These are phyloP conservation scores for Exophiala mesophila DNA, from an alignment of 2,329 filamentous ascomycete genomes.

Conservation along the genomic window DNA sequence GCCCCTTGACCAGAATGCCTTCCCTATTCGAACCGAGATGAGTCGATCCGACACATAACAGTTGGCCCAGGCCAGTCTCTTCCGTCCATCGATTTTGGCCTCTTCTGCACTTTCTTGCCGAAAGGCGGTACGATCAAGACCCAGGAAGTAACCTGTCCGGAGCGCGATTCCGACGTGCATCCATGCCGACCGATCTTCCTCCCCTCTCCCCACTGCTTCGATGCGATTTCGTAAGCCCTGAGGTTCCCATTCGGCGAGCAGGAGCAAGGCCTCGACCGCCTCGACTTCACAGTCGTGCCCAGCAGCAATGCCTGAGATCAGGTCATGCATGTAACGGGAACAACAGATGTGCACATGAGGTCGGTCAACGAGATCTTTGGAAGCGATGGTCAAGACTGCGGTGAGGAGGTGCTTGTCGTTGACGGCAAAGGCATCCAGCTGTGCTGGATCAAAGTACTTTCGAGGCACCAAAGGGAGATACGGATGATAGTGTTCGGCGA, in stretches of 20 bases:
- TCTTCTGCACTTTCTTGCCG: slow-evolving; percentile 56
- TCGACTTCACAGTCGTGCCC: slow-evolving; percentile 64
- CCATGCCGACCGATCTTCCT: slow-evolving; percentile 71
- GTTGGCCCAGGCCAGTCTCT: slow-evolving; percentile 63
- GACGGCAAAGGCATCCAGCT: slow-evolving; percentile 52
- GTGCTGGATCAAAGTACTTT: slow-evolving; percentile 52
- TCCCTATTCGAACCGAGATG: slow-evolving; percentile 66
- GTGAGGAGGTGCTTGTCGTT: slow-evolving; percentile 65
- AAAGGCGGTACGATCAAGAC: slow-evolving; percentile 64
- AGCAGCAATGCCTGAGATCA: slow-evolving; percentile 63
- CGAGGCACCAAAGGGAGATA: slow-evolving; percentile 65
- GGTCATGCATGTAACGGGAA: slow-evolving; percentile 63
- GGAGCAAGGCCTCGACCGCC: slow-evolving; percentile 63
- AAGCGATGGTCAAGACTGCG: slow-evolving; percentile 65
- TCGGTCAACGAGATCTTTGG: slow-evolving; percentile 63
- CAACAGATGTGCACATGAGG: slow-evolving; percentile 61
- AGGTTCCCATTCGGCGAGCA: slow-evolving; percentile 69
- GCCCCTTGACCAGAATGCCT: slow-evolving; percentile 69
- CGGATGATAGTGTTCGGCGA: slow-evolving; percentile 62
- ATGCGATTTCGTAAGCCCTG: slow-evolving; percentile 58
- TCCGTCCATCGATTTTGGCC: slow-evolving; percentile 56
- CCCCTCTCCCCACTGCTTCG: slow-evolving; percentile 62
- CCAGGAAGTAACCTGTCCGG: slow-evolving; percentile 64
- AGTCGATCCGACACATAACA: slow-evolving; percentile 64
- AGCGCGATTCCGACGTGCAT: slow-evolving; percentile 70